Base-by-base conservation (phyloP, 2,329 filamentous ascomycete species). In the Chrysosphaeria jannelii region DNA sequence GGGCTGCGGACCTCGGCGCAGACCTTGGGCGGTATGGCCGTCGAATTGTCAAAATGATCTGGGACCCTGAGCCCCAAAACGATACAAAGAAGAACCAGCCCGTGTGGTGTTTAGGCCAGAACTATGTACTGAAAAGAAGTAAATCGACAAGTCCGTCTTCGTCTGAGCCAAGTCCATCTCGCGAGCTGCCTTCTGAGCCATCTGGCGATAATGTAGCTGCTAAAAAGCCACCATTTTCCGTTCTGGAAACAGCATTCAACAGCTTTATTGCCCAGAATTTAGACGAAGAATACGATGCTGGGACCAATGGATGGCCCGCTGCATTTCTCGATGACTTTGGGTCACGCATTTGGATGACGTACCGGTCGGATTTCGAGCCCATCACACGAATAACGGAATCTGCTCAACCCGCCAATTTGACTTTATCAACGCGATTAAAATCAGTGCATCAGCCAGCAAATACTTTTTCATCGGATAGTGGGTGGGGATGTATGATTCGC, bases 401-500 rank as follows among this genome's bases (percentile, higher is more conserved):
- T 1, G 65, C 65, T 35, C 70, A 75, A 9, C 40, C 52, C 1
- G 53, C 66, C 4, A 51, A 63, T 6, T 61, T 93, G 48, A 88
- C 75, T 4, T 60, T 93, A 27, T 53, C 74, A 2, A 81, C 89
- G 44, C 67, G 78, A 23, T 51, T 93, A 33, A 71, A 78, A 36
- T 79, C 55, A 36, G 48, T 93, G 5, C 57, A 62, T 8, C 75
- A 90, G 23, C 61, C 74, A 27, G 54, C 55, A 3, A 17, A 8
- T 13, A 78, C 74, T 4, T 97, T 93, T 44, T 71, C 75, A 8
- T 81, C 76, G 2, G 85, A 97, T 41, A 79, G 75, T 7, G 85
- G 85, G 24, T 97, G 88, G 78, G 85, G 85, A 0, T 97, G 85
- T 39, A 97, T 97, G 85, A 93, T 97, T 35, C 57, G 85, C 28